Percentiles rank a stretch among this genome's conserved stretches.
Conservation (phyloP, 805 yeast genomes). For the Metschnikowia koreensis region DNA sequence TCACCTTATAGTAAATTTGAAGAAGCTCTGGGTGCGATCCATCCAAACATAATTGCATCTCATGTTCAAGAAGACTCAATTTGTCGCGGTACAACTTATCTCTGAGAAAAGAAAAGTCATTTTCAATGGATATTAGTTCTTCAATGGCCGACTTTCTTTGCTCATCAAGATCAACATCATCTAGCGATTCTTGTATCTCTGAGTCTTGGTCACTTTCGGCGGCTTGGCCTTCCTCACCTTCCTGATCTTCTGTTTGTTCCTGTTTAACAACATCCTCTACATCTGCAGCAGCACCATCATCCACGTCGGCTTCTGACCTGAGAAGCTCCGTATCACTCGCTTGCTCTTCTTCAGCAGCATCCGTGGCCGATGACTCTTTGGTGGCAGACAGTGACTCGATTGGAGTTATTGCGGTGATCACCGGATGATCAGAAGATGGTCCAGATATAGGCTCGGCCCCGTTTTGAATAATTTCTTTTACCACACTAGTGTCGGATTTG, state of each 20-base stretch:
- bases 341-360: background rate
- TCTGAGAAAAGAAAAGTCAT: slow-evolving; percentile 80
- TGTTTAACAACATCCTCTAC: slow-evolving; percentile 17
- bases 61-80: slow-evolving; percentile 71
- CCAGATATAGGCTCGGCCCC: slow-evolving; percentile 8
- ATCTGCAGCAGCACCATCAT: slow-evolving; percentile 7
- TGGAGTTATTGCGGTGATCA: slow-evolving; percentile 5
- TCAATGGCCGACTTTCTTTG: slow-evolving; percentile 63
- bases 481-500: background rate
- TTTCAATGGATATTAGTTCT: slow-evolving; percentile 75
- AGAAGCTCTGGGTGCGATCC: slow-evolving; percentile 92
- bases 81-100: slow-evolving; percentile 85
- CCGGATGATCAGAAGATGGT: slow-evolving; percentile 1
- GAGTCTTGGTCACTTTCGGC: slow-evolving; percentile 17
- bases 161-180: slow-evolving; percentile 29
- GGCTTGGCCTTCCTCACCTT: slow-evolving; percentile 9
- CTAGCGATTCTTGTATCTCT: slow-evolving; percentile 2
- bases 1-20: slow-evolving; percentile 66
- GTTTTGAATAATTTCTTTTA: slow-evolving; percentile 4
- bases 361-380: background rate
- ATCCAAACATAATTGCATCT: slow-evolving; percentile 78
- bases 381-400: background rate
- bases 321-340: slow-evolving; percentile 7
- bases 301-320: slow-evolving; percentile 20
- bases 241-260: slow-evolving; percentile 24